Evolutionary conservation across 352 stramenopile species (phyloP).

Genomic region (Aphanomyces euteiches): DNA sequence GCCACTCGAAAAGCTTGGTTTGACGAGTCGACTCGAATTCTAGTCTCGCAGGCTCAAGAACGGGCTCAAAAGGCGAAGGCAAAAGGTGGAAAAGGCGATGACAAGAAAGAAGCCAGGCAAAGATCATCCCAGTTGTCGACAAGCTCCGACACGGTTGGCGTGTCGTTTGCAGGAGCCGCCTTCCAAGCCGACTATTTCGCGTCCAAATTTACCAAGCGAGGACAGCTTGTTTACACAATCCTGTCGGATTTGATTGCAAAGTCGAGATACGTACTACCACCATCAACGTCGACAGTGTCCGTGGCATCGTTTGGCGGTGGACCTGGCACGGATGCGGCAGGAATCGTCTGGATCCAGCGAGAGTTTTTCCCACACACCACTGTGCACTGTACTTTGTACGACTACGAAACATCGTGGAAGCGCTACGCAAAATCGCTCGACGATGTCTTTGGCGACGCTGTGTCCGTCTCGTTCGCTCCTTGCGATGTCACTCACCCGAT

Average conservation of each 20-base stretch:
- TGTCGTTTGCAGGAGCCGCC: slow-evolving; percentile 28
- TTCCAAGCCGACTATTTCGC: slow-evolving; percentile 31
- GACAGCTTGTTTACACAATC: slow-evolving; percentile 26
- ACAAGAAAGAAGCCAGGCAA: slow-evolving; percentile 13
- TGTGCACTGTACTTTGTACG: slow-evolving; percentile 22
- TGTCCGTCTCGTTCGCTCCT: slow-evolving; percentile 20
- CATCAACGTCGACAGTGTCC: background rate
- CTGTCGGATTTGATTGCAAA: slow-evolving; percentile 21
- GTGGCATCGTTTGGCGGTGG: slow-evolving; percentile 29
- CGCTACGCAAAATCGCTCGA: slow-evolving; percentile 27
- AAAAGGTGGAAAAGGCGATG: slow-evolving; percentile 23
- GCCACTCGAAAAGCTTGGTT: slow-evolving; percentile 22
- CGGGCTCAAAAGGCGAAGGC: slow-evolving; percentile 24
- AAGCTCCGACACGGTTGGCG: slow-evolving; percentile 28
- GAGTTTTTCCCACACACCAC: slow-evolving; percentile 18
- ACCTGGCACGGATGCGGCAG: slow-evolving; percentile 24
- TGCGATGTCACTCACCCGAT: slow-evolving; percentile 28
- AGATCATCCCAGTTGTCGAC: slow-evolving; percentile 26
- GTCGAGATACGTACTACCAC: background rate
- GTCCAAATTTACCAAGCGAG: slow-evolving; percentile 29
- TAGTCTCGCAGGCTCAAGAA: slow-evolving; percentile 20
- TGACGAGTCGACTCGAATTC: slow-evolving; percentile 14
- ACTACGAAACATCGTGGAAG: slow-evolving; percentile 31
- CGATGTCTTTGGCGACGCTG: slow-evolving; percentile 16
- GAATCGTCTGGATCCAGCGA: slow-evolving; percentile 29